A percentile compares a stretch with the other conserved stretches of the same genome.
These are phyloP conservation scores for Capronia coronata DNA, from an alignment of 2,329 filamentous ascomycete species.

Conservation along the genomic window DNA sequence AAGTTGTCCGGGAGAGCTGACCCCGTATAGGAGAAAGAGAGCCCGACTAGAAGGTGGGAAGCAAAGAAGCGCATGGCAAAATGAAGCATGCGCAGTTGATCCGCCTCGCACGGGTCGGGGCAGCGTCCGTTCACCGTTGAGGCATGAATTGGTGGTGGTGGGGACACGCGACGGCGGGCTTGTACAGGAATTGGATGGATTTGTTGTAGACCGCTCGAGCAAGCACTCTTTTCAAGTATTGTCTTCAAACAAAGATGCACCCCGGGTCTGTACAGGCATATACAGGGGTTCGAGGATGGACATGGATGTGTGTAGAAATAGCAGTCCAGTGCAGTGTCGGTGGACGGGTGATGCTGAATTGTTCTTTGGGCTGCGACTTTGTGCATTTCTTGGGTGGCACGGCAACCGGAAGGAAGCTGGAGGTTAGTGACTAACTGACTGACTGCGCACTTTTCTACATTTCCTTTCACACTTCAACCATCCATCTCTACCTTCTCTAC, in stretches of 20 bases:
- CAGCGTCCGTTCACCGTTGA: slow-evolving; percentile 9
- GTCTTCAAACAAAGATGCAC: too few species aligned
- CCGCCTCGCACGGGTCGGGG: slow-evolving; percentile 2
- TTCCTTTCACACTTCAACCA: neutral
- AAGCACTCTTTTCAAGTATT: too few species aligned
- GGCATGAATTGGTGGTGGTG: slow-evolving; percentile 7
- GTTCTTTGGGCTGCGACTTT: neutral
- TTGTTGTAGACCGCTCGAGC: too few species aligned
- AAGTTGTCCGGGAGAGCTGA: slow-evolving; percentile 10
- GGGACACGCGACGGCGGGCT: neutral
- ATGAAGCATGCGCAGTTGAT: neutral
- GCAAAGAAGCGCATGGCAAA: slow-evolving; percentile 14
- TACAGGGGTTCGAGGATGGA: too few species aligned
- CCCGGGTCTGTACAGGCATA: too few species aligned
- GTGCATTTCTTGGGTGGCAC: slow-evolving; percentile 4
- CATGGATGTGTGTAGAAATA: too few species aligned
- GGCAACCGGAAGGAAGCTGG: slow-evolving; percentile 3
- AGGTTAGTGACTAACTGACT: too few species aligned
- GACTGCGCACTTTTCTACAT: neutral
- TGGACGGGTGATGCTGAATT: neutral
- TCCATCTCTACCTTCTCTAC: neutral
- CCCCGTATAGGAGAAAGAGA: slow-evolving; percentile 11
- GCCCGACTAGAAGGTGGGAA: neutral
- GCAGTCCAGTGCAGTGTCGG: too few species aligned
- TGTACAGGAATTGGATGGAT: too few species aligned